A percentile compares a stretch with the other conserved stretches of the same genome.
Evolutionary conservation across 345 rosid genomes (phyloP).

Genomic region (Citrus reticulata): DNA sequence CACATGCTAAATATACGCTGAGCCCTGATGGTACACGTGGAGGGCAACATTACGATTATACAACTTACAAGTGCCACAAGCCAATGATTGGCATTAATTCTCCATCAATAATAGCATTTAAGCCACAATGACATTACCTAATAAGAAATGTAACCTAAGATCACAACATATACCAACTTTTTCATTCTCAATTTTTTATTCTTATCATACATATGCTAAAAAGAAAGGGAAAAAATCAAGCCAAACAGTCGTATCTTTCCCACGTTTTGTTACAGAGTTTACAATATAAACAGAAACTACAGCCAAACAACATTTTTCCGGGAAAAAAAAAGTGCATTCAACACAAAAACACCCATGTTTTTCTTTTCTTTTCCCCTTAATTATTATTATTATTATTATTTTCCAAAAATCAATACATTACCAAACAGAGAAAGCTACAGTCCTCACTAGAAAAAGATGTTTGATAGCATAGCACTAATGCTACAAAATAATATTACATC

Average conservation of each 20-base stretch:
- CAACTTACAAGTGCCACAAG: background rate
- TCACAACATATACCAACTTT: background rate
- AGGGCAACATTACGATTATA: background rate
- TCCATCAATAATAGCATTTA: background rate
- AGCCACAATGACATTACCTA: background rate
- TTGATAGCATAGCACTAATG: constrained; percentile 1
- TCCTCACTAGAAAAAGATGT: background rate
- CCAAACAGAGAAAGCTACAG: constrained; percentile 2
- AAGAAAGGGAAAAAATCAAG: background rate
- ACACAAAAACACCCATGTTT: no score
- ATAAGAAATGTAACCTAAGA: background rate
- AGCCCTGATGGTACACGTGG: background rate
- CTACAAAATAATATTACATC: background rate
- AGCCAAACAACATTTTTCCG: background rate
- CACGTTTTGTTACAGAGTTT: background rate
- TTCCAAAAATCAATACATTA: background rate
- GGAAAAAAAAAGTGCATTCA: background rate
- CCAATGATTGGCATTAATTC: background rate
- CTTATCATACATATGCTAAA: background rate
- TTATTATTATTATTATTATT: background rate
- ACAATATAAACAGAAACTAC: background rate
- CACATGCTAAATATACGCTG: background rate
- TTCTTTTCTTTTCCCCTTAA: background rate
- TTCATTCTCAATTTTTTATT: background rate
- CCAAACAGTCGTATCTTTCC: background rate